A percentile compares a stretch with the other conserved stretches of the same genome.
phyloP scores from a whole-genome alignment of 768 basidiomycete species.

The Leccinum aurantiacum region DNA sequence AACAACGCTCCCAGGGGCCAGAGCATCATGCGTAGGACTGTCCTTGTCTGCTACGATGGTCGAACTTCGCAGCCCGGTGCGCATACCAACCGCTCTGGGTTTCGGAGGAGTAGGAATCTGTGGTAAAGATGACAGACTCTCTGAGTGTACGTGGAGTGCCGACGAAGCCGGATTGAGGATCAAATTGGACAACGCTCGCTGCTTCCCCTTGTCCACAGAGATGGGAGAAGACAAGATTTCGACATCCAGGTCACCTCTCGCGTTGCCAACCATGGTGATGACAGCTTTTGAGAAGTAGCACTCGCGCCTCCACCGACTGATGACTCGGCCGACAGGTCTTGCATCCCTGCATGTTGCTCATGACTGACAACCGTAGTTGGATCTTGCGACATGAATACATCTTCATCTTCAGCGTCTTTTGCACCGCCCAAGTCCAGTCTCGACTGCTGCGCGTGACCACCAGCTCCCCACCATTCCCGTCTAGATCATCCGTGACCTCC shows the following conservation, averaged over 20 bases:
- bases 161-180: conserved; percentile 23
- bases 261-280: conserved; percentile 2
- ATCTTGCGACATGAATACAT: conserved; percentile 10
- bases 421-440: not conserved
- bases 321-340: conserved; percentile 4
- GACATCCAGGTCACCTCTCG: conserved; percentile 8
- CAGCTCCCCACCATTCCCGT: not conserved
- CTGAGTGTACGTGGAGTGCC: no score
- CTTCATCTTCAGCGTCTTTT: conserved; percentile 2
- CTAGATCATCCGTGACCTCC: not conserved
- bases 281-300: no score
- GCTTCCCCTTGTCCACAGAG: conserved; percentile 25
- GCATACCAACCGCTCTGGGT: conserved; percentile 45
- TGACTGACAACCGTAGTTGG: not conserved
- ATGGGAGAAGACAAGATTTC: conserved; percentile 18
- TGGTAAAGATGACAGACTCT: no score
- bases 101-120: conserved; percentile 7
- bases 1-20: conserved; percentile 31
- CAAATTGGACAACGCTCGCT: conserved; percentile 17
- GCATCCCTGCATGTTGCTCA: not conserved
- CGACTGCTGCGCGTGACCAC: not conserved
- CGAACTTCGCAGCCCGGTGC: conserved; percentile 46
- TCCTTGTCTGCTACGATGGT: conserved; percentile 30
- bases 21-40: conserved; percentile 30
- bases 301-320: no score